Evolutionary conservation across 2,329 filamentous ascomycete species (phyloP).

Genomic region (Exophiala bonariae): DNA sequence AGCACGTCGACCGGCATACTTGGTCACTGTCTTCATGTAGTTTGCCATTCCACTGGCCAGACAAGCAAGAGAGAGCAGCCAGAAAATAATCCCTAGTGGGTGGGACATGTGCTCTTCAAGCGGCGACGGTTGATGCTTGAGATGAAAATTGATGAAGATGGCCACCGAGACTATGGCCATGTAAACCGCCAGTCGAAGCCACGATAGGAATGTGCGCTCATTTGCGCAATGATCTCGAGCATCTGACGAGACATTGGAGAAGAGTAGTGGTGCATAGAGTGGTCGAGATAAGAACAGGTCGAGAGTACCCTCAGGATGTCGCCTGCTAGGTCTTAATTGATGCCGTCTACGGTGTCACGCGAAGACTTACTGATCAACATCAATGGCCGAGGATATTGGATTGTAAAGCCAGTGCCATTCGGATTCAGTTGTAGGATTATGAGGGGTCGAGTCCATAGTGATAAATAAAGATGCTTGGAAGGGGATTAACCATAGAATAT

Average conservation of each 20-base stretch:
- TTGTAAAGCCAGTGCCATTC: constrained; percentile 27
- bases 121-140: constrained; percentile 69
- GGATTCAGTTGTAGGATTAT: constrained; percentile 7
- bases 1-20: constrained; percentile 75
- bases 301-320: constrained; percentile 32
- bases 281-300: constrained; percentile 53
- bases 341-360: neutral
- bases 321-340: constrained; percentile 10
- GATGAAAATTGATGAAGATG: constrained; percentile 89
- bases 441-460: constrained; percentile 2
- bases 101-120: constrained; percentile 76
- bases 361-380: constrained; percentile 18
- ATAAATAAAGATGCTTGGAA: too few relatives aligned
- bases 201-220: constrained; percentile 79
- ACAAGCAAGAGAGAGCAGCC: constrained; percentile 76
- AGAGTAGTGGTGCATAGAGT: constrained; percentile 60
- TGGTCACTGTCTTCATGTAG: constrained; percentile 79
- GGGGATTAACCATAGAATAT: too few relatives aligned
- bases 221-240: constrained; percentile 67
- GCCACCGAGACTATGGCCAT: constrained; percentile 87
- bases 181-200: constrained; percentile 84
- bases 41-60: constrained; percentile 77
- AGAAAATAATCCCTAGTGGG: constrained; percentile 86
- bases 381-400: constrained; percentile 21
- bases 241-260: constrained; percentile 67